phyloP scores from a whole-genome alignment of 305 asterid species.

The Lippia alba region DNA sequence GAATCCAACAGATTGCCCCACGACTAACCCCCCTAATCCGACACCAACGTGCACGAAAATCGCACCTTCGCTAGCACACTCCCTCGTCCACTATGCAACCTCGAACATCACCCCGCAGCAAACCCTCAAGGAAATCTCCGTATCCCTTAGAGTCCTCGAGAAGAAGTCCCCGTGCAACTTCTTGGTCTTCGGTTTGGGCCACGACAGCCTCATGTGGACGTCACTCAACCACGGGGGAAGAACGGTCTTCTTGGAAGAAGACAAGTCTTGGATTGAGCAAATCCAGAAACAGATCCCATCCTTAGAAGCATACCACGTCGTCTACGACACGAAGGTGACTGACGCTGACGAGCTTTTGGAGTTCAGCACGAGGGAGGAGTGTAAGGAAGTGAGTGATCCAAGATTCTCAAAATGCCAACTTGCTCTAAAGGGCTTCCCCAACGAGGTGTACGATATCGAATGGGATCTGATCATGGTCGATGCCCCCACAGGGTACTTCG shows the following conservation, averaged over 20 bases:
- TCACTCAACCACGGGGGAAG: conserved; percentile 74
- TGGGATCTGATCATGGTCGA: conserved; percentile 94
- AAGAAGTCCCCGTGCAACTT: conserved; percentile 78
- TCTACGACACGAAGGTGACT: conserved; percentile 57
- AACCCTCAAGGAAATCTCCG: conserved; percentile 63
- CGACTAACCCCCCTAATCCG: conserved; percentile 6
- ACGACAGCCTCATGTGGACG: conserved; percentile 88
- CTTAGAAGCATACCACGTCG: conserved; percentile 65
- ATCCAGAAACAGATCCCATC: conserved; percentile 54
- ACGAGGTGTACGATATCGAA: conserved; percentile 58
- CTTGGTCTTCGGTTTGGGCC: conserved; percentile 78
- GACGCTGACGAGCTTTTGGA: conserved; percentile 65
- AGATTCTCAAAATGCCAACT: conserved; percentile 70
- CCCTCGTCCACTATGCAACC: conserved; percentile 75
- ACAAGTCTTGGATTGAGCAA: conserved; percentile 57
- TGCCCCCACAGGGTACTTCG: conserved; percentile 71
- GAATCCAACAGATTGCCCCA: conserved; percentile 35
- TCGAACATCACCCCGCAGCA: conserved; percentile 82
- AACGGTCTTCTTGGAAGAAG: conserved; percentile 79
- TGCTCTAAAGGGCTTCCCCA: conserved; percentile 60
- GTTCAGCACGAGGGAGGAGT: conserved; percentile 48
- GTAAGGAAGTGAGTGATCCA: conserved; percentile 62
- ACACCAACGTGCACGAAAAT: conserved; percentile 57
- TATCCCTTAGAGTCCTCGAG: conserved; percentile 62
- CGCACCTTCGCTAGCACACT: conserved; percentile 61